Percentiles rank a stretch among this genome's conserved stretches.
phyloP scores from a whole-genome alignment of 2,329 filamentous ascomycete genomes.

The Immersiporthe knoxdaviesiana region DNA sequence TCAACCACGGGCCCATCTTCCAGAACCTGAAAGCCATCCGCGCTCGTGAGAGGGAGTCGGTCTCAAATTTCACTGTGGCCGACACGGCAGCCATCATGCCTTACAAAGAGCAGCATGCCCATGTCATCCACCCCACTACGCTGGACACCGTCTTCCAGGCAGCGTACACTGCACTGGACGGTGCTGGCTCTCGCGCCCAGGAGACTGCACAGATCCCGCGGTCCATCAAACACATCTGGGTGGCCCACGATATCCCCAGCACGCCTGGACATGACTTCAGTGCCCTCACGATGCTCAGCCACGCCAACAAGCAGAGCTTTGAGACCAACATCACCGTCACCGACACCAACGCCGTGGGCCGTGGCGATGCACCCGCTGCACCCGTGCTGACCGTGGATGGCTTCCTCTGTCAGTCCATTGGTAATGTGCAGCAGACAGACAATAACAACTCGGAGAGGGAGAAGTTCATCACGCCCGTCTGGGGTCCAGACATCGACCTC shows the following conservation, averaged over 20 bases:
- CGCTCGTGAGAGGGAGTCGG: constrained; percentile 27
- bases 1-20: constrained; percentile 33
- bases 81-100: constrained; percentile 32
- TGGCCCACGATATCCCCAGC: neutral
- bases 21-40: constrained; percentile 31
- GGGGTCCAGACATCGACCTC: constrained; percentile 5
- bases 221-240: constrained; percentile 5
- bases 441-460: neutral
- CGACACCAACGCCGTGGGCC: neutral
- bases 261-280: neutral
- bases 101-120: constrained; percentile 31
- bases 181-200: neutral
- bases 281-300: neutral
- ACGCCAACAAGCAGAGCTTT: constrained; percentile 10
- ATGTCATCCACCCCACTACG: constrained; percentile 42
- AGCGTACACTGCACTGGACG: neutral
- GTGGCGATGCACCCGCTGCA: neutral
- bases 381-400: constrained; percentile 2
- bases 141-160: constrained; percentile 41
- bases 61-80: constrained; percentile 32
- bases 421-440: neutral
- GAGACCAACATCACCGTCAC: neutral
- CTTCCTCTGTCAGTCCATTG: constrained; percentile 8
- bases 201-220: neutral
- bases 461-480: neutral